Conservation (phyloP, 1,139 yeast species). For the Scheffersomyces illinoinensis region DNA sequence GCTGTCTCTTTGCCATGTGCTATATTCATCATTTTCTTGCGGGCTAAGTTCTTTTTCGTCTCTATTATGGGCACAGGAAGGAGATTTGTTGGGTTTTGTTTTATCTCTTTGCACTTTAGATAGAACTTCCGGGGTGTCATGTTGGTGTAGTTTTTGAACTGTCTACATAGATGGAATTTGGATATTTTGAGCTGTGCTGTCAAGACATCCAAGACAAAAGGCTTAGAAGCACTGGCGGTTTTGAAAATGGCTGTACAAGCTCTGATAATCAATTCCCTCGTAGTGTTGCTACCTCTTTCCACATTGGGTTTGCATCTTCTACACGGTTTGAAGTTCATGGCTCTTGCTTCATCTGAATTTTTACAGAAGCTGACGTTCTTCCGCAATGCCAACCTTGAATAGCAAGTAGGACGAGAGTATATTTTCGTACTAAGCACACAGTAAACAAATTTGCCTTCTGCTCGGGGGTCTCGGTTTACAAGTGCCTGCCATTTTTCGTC, state of each 20-base stretch:
- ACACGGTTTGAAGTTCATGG: conserved; percentile 6
- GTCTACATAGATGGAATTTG: neutral
- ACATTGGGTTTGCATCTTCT: conserved; percentile 9
- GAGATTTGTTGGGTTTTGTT: neutral
- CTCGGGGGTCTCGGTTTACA: conserved; percentile 5
- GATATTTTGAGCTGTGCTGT: neutral
- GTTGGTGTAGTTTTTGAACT: neutral
- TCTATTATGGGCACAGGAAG: neutral
- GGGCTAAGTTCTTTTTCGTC: neutral
- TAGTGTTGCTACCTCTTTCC: neutral
- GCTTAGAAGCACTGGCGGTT: neutral
- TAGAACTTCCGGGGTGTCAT: neutral
- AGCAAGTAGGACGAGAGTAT: conserved; percentile 11
- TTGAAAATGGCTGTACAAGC: neutral
- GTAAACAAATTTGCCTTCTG: conserved; percentile 8
- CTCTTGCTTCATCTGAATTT: conserved; percentile 4
- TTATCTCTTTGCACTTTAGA: neutral
- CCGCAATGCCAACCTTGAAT: conserved; percentile 7
- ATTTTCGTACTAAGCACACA: conserved; percentile 8
- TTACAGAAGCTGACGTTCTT: conserved; percentile 6
- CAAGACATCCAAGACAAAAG: neutral
- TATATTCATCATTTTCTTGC: neutral
- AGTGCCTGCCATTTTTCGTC: conserved; percentile 6
- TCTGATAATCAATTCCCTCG: neutral
- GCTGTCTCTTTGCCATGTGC: neutral